Base-by-base conservation (phyloP, 2,329 filamentous ascomycete species). In the Pseudocercospora macadamiae region DNA sequence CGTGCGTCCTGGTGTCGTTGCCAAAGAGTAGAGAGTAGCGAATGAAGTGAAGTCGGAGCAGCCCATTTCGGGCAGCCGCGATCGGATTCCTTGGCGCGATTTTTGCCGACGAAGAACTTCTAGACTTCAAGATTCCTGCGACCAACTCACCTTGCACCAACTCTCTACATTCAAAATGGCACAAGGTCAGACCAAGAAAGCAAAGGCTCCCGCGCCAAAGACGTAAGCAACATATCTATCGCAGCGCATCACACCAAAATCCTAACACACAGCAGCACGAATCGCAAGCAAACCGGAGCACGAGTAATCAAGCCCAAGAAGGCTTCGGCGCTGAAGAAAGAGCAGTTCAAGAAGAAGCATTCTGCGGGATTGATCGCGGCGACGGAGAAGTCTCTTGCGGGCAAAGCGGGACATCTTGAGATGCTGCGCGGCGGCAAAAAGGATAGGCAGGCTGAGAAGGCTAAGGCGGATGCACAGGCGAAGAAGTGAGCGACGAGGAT, bases 331-430 rank as follows among this genome's bases (percentile, higher is more conserved):
- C 80, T 87, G 36, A 80, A 82, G 70, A 81, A 86, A 70, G 77
- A 84, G 64, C 85, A 86, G 68, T 79, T 89, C 71, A 85, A 82
- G 53, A 89, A 87, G 82, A 88, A 89, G 81, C 79, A 85, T 62
- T 81, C 85, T 0, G 77, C 83, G 0, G 86, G 86, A 0, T 74
- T 90, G 37, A 83, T 82, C 3, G 82, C 82, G 0, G 80, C 85
- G 75, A 90, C 88, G n/a, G 88, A 91, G 70, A 82, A 83, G 61
- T 82, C 80, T 62, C 78, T 90, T 8, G 88, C 87, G 10, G 78
- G 85, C 61, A 84, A 84, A 68, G 88, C 87, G 4, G 88, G 88
- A 12, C 88, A 91, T 79, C 69, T 90, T 69, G 88, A 91, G 73
- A 70, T 90, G 68, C 72, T 90, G 68, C 80, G 80, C 57, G 86